Conservation (phyloP, 345 rosid genomes). For the Balakata baccata region DNA sequence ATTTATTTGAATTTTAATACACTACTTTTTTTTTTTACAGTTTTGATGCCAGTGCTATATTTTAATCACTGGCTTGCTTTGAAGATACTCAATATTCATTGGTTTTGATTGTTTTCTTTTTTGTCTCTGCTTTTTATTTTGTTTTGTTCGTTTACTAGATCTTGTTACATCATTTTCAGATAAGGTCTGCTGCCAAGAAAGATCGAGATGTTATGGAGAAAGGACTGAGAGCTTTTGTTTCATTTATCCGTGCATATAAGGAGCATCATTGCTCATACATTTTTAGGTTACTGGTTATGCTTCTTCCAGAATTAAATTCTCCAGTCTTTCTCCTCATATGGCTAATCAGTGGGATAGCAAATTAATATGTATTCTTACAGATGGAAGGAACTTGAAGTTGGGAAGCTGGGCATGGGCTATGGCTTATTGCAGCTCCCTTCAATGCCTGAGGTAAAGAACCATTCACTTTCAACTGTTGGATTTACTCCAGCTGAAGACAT, state of each 20-base stretch:
- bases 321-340: not conserved
- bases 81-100: not conserved
- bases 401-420: slow-evolving; percentile 91
- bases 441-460: slow-evolving; percentile 79
- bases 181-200: slow-evolving; percentile 62
- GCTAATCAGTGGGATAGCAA: not conserved
- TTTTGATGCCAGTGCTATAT: not conserved
- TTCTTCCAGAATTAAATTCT: not conserved
- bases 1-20: too few species aligned
- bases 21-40: too few species aligned
- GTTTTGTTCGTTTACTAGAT: slow-evolving; percentile 4
- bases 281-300: slow-evolving; percentile 52
- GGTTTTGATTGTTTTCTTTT: not conserved
- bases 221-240: slow-evolving; percentile 89
- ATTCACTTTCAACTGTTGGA: slow-evolving; percentile 67
- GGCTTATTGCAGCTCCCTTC: slow-evolving; percentile 87
- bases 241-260: slow-evolving; percentile 80
- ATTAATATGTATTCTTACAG: slow-evolving; percentile 31
- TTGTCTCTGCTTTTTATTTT: not conserved
- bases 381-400: slow-evolving; percentile 82
- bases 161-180: slow-evolving; percentile 36
- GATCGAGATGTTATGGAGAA: slow-evolving; percentile 92
- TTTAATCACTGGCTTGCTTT: not conserved
- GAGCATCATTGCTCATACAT: slow-evolving; percentile 82
- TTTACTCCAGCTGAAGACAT: slow-evolving; percentile 61